Evolutionary conservation across 1,284 basidiomycete genomes (phyloP).

Genomic region (Apiotrichum siamense): DNA sequence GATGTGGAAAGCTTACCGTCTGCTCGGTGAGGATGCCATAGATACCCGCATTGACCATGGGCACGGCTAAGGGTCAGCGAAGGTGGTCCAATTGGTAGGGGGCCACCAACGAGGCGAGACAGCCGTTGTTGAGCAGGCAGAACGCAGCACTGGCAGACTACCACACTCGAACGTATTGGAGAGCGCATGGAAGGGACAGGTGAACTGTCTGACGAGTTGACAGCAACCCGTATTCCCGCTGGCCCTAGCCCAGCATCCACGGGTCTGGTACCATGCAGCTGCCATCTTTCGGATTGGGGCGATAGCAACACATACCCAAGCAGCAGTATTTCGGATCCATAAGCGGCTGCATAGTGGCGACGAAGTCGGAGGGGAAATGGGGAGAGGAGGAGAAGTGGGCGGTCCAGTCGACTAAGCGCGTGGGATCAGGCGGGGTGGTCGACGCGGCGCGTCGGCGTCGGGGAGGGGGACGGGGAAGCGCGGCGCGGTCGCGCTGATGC

Average conservation of each 20-base stretch:
- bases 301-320: constrained; percentile 39
- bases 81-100: background rate
- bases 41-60: constrained; percentile 76
- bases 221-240: background rate
- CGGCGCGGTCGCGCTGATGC: too few relatives aligned
- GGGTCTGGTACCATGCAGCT: background rate
- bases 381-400: too few relatives aligned
- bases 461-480: too few relatives aligned
- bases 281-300: too few relatives aligned
- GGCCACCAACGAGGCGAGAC: too few relatives aligned
- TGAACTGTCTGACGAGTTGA: too few relatives aligned
- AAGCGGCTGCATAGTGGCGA: constrained; percentile 9
- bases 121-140: background rate
- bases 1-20: constrained; percentile 48
- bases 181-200: too few relatives aligned
- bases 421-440: too few relatives aligned
- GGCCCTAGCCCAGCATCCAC: background rate
- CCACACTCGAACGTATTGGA: too few relatives aligned
- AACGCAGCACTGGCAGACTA: background rate
- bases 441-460: too few relatives aligned
- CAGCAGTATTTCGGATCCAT: constrained; percentile 46
- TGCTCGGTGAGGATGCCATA: constrained; percentile 74
- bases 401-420: too few relatives aligned
- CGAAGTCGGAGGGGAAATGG: too few relatives aligned
- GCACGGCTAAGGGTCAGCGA: constrained; percentile 56